Conservation (phyloP, 1,139 yeast species). For the Zygosaccharomyces pseudobailii region DNA sequence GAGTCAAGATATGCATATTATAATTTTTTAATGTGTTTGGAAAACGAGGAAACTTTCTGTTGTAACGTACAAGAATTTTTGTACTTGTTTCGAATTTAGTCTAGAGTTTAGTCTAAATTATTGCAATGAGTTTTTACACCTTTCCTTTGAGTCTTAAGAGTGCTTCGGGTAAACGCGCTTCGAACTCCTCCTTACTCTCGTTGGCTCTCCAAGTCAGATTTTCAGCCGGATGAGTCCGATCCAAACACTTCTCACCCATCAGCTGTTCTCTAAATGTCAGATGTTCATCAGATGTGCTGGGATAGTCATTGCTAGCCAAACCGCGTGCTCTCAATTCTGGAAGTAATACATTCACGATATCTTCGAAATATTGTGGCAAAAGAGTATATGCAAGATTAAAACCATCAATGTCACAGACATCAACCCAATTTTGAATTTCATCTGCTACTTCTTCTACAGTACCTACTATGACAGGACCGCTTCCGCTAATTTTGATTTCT, state of each 20-base stretch:
- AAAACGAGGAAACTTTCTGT: no score
- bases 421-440: constrained; percentile 36
- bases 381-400: constrained; percentile 37
- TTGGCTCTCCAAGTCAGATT: constrained; percentile 41
- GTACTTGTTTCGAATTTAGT: no score
- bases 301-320: constrained; percentile 36
- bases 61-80: no score
- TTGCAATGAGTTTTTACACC: no score
- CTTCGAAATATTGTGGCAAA: constrained; percentile 36
- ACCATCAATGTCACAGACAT: constrained; percentile 36
- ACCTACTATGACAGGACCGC: constrained; percentile 33
- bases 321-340: constrained; percentile 40
- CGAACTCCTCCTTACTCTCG: constrained; percentile 39
- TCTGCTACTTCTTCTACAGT: constrained; percentile 35
- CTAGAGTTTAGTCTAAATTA: no score
- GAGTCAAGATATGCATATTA: no score
- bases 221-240: constrained; percentile 38
- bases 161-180: constrained; percentile 16
- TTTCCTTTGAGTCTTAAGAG: not conserved
- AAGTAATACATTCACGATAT: constrained; percentile 34
- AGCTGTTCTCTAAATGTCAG: constrained; percentile 28
- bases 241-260: constrained; percentile 17
- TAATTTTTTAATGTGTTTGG: no score
- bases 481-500: constrained; percentile 34
- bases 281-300: constrained; percentile 14